A percentile compares a stretch with the other conserved stretches of the same genome.
These are phyloP conservation scores for Solanum microdontum DNA, from an alignment of 257 asterid species.

Conservation along the genomic window DNA sequence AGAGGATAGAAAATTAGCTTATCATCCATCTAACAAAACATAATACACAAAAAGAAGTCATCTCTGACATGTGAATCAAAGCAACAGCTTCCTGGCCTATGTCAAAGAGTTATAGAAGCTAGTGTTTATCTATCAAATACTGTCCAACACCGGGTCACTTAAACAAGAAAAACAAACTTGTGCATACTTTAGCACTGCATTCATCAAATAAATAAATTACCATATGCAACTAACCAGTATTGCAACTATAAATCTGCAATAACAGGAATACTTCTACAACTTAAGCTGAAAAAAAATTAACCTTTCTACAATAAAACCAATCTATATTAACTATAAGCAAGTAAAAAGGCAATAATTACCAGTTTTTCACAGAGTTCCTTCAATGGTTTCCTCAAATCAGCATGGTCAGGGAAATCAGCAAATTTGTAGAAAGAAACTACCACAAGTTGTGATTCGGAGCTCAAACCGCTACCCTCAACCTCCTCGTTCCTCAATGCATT, in stretches of 20 bases:
- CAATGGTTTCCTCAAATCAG: slow-evolving; percentile 60
- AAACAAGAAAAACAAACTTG: neutral
- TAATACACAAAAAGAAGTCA: neutral
- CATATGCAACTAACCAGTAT: neutral
- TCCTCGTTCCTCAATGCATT: neutral
- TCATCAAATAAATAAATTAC: neutral
- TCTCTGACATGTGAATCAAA: neutral
- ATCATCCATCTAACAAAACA: neutral
- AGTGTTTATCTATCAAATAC: neutral
- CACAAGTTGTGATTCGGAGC: slow-evolving; percentile 32
- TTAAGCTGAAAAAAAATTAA: neutral
- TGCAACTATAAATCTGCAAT: neutral
- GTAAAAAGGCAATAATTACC: slow-evolving; percentile 24
- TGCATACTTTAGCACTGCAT: neutral
- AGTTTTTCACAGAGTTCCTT: slow-evolving; percentile 63
- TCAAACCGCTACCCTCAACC: neutral
- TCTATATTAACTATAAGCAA: neutral
- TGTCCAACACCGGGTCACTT: neutral
- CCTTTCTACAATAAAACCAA: neutral
- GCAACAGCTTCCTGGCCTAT: neutral
- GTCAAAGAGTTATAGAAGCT: neutral
- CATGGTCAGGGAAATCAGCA: slow-evolving; percentile 66
- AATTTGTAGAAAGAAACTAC: slow-evolving; percentile 82
- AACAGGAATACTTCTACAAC: neutral
- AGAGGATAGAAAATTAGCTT: neutral